Conservation (phyloP, 306 rosid species). For the Alnus glutinosa region DNA sequence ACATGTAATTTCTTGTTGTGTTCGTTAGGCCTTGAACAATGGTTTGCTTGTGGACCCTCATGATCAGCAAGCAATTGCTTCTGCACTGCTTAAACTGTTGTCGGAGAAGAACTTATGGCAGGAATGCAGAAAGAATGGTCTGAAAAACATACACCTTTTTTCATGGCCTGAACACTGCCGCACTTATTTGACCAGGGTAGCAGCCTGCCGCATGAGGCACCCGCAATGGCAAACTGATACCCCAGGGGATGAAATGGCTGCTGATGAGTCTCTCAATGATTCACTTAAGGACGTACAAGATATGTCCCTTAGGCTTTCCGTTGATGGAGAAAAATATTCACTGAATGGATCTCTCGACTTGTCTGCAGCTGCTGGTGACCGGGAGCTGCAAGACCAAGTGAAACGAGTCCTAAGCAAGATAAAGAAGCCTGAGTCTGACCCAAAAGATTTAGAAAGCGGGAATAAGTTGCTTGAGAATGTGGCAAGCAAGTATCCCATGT, state of each 20-base stretch:
- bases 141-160: slow-evolving; percentile 65
- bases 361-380: slow-evolving; percentile 37
- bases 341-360: slow-evolving; percentile 40
- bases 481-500: slow-evolving; percentile 53
- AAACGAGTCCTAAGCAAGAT: slow-evolving; percentile 60
- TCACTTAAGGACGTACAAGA: slow-evolving; percentile 73
- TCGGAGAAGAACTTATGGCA: slow-evolving; percentile 65
- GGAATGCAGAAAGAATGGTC: slow-evolving; percentile 69
- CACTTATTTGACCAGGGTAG: slow-evolving; percentile 67
- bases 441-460: slow-evolving; percentile 34
- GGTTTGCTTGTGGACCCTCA: slow-evolving; percentile 79
- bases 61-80: slow-evolving; percentile 60
- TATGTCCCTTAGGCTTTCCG: slow-evolving; percentile 71
- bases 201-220: slow-evolving; percentile 72
- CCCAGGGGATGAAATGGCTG: slow-evolving; percentile 53
- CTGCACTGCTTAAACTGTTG: slow-evolving; percentile 62
- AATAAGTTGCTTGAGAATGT: slow-evolving; percentile 41
- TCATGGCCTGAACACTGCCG: slow-evolving; percentile 82
- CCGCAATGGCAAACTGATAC: slow-evolving; percentile 75
- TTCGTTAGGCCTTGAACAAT: slow-evolving; percentile 53
- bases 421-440: slow-evolving; percentile 38
- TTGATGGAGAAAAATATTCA: slow-evolving; percentile 58
- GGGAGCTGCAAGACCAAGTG: slow-evolving; percentile 67
- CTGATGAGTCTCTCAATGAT: slow-evolving; percentile 58
- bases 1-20: slow-evolving; percentile 17